Conservation (phyloP, 2,329 filamentous ascomycete species). For the Biscogniauxia mediterranea region DNA sequence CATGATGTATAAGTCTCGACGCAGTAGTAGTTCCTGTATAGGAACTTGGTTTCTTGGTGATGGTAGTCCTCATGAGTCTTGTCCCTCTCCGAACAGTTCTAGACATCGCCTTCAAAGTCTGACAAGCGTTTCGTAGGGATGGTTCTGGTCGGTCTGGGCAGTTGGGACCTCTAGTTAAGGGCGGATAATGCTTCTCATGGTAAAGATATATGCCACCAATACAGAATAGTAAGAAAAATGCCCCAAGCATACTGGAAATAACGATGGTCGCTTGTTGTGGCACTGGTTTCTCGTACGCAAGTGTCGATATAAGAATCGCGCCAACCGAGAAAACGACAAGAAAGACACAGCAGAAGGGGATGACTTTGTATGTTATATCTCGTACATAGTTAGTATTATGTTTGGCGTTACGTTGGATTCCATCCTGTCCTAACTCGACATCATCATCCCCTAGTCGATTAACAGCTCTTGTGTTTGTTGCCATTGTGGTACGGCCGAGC, state of each 20-base stretch:
- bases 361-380: slow-evolving; percentile 24
- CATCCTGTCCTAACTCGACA: neutral
- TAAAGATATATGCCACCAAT: slow-evolving; percentile 21
- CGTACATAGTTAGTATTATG: slow-evolving; percentile 13
- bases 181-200: slow-evolving; percentile 12
- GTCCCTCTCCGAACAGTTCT: neutral
- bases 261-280: slow-evolving; percentile 19
- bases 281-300: slow-evolving; percentile 20
- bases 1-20: neutral
- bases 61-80: neutral
- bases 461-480: neutral
- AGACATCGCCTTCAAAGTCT: neutral
- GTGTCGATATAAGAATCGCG: slow-evolving; percentile 21
- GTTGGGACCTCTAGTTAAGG: slow-evolving; percentile 5
- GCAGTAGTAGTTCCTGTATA: neutral
- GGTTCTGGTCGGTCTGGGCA: slow-evolving; percentile 5
- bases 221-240: slow-evolving; percentile 21
- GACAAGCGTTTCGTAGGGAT: neutral
- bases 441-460: neutral
- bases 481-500: neutral
- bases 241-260: slow-evolving; percentile 19
- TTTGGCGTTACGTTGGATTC: neutral
- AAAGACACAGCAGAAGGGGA: slow-evolving; percentile 21
- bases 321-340: slow-evolving; percentile 27
- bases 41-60: neutral